Base-by-base conservation (phyloP, 805 yeast genomes). In the Yarrowia sp. region DNA sequence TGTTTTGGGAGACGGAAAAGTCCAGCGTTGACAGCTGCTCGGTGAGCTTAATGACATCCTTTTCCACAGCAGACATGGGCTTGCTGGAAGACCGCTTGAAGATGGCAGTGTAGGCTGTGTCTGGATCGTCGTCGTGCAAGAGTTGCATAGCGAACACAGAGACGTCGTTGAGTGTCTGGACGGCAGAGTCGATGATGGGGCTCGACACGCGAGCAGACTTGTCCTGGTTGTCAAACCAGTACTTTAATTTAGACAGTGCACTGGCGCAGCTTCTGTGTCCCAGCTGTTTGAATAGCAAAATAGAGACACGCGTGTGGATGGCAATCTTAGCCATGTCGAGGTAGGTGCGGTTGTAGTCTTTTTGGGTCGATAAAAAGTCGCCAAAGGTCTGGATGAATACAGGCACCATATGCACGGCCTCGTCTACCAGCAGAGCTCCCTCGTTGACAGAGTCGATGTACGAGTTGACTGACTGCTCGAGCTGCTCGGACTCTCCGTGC, bases 161-260 rank as follows among this genome's bases (percentile, higher is more conserved):
- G 24, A 51, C 18, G 18, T 51, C 36, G 7, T 42, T 35, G 5
- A 51, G 24, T 3, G 42, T 33, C 7, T 51, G 31, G 12, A 35
- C 4, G 18, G 58, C 58, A 3, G 6, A 1, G 7, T 51, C 58
- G 12, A 51, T 35, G 10, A 51, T 51, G 9, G 58, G 58, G 13
- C 42, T 51, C 4, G 22, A 6, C 4, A 51, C 42, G 6, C 32
- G 35, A 14, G 58, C 41, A 2, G 41, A 5, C 16, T 51, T 35
- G 18, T 51, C 42, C 24, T 33, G 58, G 42, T 35, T 51, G n/a
- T 51, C 58, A 8, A 35, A 8, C 58, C 58, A 51, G 33, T 51
- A 51, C 22, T 35, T 51, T 6, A 51, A 4, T 24, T 51, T 51
- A 13, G 58, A 51, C 3, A 51, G 9, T 13, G 58, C 31, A 51